Evolutionary conservation across 345 rosid genomes (phyloP), one percentile per base, ranked within the genome.

Genomic region (Carallia pectinifolia): DNA sequence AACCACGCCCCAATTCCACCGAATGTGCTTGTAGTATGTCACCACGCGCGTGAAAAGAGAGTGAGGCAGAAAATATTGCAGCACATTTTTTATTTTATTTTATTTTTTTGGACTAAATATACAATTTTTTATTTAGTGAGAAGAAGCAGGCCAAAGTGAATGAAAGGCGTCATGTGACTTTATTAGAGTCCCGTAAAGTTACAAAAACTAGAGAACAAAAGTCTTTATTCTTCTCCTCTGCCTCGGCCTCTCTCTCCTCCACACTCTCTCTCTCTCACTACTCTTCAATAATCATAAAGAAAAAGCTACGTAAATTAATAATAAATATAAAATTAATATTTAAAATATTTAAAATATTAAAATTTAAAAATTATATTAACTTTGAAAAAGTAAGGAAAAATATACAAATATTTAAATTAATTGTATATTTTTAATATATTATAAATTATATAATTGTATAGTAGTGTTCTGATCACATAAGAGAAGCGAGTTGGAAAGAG

Each of bases 141-240:
- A 53, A 61, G 72, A 12, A 54, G 72, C 62, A 62, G 77, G 58
- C 38, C 50, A 29, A 75, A 65, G 74, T 71, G 70, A 63, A 70
- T 19, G 67, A 71, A 67, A 50, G 75, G 66, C 18, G 79, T 70
- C 82, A 82, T 73, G 84, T 80, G 85, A 84, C 81, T 64, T 77
- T 44, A 10, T 12, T 53, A 61, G 62, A 58, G 63, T 37, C 39
- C 66, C 73, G 70, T 61, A 76, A 73, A 72, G 74, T 58, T 78
- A 72, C 80, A 76, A 75, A 67, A 58, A 78, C 76, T 27, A 75
- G 64, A 77, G 75, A 66, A 68, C 78, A 73, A 79, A 72, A 75
- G 74, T 79, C 76, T 73, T 73, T 65, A 60, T 69, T 0, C 15
- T 17, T 6, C 9, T 17, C 2, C 5, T n/a, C 27, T 53, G 23